Conservation (phyloP, 2,329 filamentous ascomycete species). For the Alternaria burnsii region DNA sequence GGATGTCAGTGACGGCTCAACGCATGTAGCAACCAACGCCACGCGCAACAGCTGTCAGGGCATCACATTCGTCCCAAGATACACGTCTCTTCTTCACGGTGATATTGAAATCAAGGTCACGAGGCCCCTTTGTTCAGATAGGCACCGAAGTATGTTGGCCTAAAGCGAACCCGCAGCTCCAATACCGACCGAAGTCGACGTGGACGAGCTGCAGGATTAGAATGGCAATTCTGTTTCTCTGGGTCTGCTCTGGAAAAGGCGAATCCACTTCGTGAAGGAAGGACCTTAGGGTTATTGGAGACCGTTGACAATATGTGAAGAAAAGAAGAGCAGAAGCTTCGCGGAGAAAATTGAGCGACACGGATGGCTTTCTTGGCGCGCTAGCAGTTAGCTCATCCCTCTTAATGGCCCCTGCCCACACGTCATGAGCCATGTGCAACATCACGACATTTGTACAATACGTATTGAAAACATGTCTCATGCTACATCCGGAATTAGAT, state of each 20-base stretch:
- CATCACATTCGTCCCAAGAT: neutral
- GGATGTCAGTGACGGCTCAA: constrained; percentile 11
- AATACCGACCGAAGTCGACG: constrained; percentile 47
- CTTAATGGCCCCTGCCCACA: neutral
- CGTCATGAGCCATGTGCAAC: neutral
- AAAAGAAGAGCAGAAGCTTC: constrained; percentile 21
- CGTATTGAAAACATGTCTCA: neutral
- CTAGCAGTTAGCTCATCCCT: constrained; percentile 5
- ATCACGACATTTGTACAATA: neutral
- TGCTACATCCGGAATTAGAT: neutral
- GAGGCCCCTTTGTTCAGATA: neutral
- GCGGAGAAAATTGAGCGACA: constrained; percentile 13
- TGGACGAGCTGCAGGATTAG: constrained; percentile 51
- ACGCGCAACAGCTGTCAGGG: neutral
- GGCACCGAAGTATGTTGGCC: constrained; percentile 41
- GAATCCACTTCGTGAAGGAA: constrained; percentile 37
- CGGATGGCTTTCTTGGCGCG: constrained; percentile 11
- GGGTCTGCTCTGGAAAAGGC: constrained; percentile 45
- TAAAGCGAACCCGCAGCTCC: constrained; percentile 53
- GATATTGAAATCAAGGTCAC: neutral
- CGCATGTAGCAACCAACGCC: constrained; percentile 16
- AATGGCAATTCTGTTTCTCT: constrained; percentile 49
- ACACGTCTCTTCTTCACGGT: neutral
- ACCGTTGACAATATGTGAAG: constrained; percentile 44
- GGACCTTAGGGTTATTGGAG: constrained; percentile 39